Conservation (phyloP, 225 moss, liverwort and hornwort species). For the Sphagnum contortum region DNA sequence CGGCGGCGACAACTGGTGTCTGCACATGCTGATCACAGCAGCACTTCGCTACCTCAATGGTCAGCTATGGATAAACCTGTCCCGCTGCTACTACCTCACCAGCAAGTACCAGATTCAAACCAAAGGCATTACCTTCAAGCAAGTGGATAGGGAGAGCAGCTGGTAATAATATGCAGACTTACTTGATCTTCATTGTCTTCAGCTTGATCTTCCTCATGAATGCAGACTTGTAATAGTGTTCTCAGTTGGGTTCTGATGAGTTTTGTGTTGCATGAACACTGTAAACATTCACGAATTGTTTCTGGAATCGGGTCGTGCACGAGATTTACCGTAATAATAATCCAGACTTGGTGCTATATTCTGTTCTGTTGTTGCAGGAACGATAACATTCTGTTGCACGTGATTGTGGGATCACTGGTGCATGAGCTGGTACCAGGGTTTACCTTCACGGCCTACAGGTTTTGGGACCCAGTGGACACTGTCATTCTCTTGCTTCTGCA, state of each 20-base stretch:
- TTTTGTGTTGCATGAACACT: too few relatives aligned
- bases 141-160: conserved; percentile 49
- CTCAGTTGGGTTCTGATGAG: too few relatives aligned
- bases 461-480: conserved; percentile 38
- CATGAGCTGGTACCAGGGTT: conserved; percentile 25
- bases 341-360: background rate
- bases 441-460: conserved; percentile 22
- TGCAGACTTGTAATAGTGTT: too few relatives aligned
- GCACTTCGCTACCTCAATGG: conserved; percentile 51
- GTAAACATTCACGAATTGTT: too few relatives aligned
- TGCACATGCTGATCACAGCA: conserved; percentile 48
- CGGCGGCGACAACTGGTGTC: conserved; percentile 25
- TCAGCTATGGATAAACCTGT: conserved; percentile 52
- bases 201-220: too few relatives aligned
- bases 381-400: conserved; percentile 32
- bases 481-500: conserved; percentile 47
- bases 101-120: conserved; percentile 51
- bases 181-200: too few relatives aligned
- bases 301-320: too few relatives aligned
- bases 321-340: background rate
- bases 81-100: conserved; percentile 31
- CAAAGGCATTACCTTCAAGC: conserved; percentile 43
- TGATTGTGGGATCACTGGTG: conserved; percentile 23
- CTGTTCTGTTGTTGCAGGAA: conserved; percentile 31
- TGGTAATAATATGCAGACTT: conserved; percentile 24